phyloP scores from a whole-genome alignment of 352 stramenopile species.

The Globisporangium viniferum region DNA sequence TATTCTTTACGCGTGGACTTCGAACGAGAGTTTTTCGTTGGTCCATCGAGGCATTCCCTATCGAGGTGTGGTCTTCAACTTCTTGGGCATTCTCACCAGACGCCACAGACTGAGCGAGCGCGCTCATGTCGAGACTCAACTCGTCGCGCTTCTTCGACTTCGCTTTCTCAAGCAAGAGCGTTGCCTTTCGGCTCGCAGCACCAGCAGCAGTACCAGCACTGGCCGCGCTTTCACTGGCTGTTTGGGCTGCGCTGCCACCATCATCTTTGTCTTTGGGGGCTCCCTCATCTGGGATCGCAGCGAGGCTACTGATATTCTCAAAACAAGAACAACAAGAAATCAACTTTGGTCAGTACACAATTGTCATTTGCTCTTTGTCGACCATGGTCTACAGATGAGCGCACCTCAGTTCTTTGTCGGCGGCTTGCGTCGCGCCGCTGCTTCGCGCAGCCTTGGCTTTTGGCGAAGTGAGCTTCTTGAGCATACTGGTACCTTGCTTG shows the following conservation, averaged over 20 bases:
- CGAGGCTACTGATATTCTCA: not conserved
- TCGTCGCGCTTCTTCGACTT: not conserved
- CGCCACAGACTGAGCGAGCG: not conserved
- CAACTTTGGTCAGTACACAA: too few relatives aligned
- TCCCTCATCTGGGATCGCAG: constrained; percentile 5
- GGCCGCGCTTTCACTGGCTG: not conserved
- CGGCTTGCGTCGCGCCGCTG: not conserved
- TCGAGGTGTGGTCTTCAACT: not conserved
- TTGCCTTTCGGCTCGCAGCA: not conserved
- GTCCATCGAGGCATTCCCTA: not conserved
- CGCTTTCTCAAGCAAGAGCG: not conserved
- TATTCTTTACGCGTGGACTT: constrained; percentile 11
- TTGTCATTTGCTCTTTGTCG: too few relatives aligned
- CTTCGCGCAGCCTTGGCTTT: constrained; percentile 9
- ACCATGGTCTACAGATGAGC: not conserved
- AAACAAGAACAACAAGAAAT: not conserved
- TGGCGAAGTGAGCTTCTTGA: constrained; percentile 52
- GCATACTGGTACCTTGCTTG: constrained; percentile 19
- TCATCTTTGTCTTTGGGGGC: not conserved
- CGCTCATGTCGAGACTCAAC: constrained; percentile 6
- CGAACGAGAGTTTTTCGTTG: constrained; percentile 7
- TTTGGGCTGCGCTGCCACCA: not conserved
- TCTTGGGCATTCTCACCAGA: not conserved
- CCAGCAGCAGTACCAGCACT: not conserved
- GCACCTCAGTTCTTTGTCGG: constrained; percentile 5